These are phyloP conservation scores for Solanum pinnatisectum DNA, from an alignment of 257 asterid species.

Conservation along the genomic window DNA sequence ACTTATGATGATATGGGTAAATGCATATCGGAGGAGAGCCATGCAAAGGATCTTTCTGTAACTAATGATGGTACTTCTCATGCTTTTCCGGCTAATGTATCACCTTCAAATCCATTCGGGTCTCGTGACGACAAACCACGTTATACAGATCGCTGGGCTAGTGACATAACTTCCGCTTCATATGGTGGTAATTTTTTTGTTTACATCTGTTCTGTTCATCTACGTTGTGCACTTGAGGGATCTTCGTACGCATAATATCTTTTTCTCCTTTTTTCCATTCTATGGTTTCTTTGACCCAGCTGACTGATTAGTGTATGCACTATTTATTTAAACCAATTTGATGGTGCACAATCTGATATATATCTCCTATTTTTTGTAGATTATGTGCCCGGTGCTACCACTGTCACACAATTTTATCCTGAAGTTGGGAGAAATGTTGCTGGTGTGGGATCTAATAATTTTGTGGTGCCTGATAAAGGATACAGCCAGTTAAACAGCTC, in stretches of 20 bases:
- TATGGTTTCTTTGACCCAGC: not conserved
- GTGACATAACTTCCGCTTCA: slow-evolving; percentile 25
- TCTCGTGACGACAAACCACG: slow-evolving; percentile 23
- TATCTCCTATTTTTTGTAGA: slow-evolving; percentile 16
- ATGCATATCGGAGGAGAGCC: slow-evolving; percentile 20
- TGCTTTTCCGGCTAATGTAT: slow-evolving; percentile 22
- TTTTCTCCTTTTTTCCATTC: not conserved
- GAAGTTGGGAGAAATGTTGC: slow-evolving; percentile 26
- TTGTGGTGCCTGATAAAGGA: slow-evolving; percentile 32
- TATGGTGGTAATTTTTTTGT: slow-evolving; percentile 39
- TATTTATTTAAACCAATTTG: not conserved
- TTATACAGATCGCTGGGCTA: slow-evolving; percentile 24
- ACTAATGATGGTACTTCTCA: slow-evolving; percentile 27
- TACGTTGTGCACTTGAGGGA: not conserved
- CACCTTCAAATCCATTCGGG: slow-evolving; percentile 25
- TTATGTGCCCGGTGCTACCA: slow-evolving; percentile 26
- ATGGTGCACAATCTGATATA: not conserved
- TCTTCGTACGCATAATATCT: not conserved
- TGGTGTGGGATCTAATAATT: slow-evolving; percentile 2
- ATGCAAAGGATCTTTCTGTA: slow-evolving; percentile 24
- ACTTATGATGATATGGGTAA: slow-evolving; percentile 19
- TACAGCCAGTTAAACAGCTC: slow-evolving; percentile 31
- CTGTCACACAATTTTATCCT: slow-evolving; percentile 14
- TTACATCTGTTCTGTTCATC: not conserved
- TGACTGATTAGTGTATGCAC: not conserved